These are phyloP conservation scores for Cutaneotrichosporon cyanovorans DNA, from an alignment of 1,284 basidiomycete genomes.

Conservation along the genomic window DNA sequence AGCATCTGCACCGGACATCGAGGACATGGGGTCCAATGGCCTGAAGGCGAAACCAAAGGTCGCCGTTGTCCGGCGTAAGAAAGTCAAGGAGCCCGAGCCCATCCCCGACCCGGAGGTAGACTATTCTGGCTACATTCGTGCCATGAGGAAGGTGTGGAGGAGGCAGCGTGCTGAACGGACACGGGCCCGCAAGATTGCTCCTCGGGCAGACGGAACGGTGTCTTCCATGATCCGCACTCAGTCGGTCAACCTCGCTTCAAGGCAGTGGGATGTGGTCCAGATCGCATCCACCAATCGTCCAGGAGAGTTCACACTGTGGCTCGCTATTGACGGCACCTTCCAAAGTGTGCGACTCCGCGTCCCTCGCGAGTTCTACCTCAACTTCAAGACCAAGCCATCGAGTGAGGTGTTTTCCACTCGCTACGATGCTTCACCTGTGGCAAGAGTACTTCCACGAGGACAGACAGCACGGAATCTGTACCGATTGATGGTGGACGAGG, in stretches of 20 bases:
- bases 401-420: slow-evolving; percentile 59
- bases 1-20: slow-evolving; percentile 29
- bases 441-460: slow-evolving; percentile 72
- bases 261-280: slow-evolving; percentile 89
- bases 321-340: slow-evolving; percentile 73
- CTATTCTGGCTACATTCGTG: slow-evolving; percentile 74
- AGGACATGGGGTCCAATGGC: slow-evolving; percentile 52
- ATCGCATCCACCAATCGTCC: slow-evolving; percentile 68
- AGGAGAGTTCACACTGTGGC: slow-evolving; percentile 85
- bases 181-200: slow-evolving; percentile 42
- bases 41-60: slow-evolving; percentile 35
- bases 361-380: slow-evolving; percentile 86
- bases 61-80: slow-evolving; percentile 55
- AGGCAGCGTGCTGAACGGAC: slow-evolving; percentile 52
- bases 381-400: slow-evolving; percentile 63
- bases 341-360: slow-evolving; percentile 74
- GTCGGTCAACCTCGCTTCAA: slow-evolving; percentile 56
- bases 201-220: slow-evolving; percentile 48
- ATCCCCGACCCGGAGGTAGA: slow-evolving; percentile 56
- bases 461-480: slow-evolving; percentile 71
- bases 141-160: slow-evolving; percentile 75
- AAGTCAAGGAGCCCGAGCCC: slow-evolving; percentile 32
- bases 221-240: slow-evolving; percentile 74
- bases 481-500: slow-evolving; percentile 75
- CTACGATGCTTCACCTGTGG: slow-evolving; percentile 68